Conservation (phyloP, 148 eudicot species). For the Vaccinium macrocarpon region DNA sequence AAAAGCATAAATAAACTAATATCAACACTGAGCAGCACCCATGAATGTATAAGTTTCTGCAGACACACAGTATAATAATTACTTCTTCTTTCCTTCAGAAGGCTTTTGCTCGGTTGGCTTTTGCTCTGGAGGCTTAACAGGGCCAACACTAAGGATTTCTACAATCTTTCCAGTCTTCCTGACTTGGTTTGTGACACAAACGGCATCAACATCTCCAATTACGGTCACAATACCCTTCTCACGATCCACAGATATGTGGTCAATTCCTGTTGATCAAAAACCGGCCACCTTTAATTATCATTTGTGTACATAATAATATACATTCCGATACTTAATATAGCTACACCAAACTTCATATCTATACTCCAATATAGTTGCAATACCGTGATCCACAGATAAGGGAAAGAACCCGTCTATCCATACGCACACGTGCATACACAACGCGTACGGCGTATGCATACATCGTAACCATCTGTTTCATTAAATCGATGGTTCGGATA, state of each 20-base stretch:
- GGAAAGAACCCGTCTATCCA: too few relatives aligned
- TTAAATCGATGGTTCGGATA: too few relatives aligned
- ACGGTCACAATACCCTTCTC: slow-evolving; percentile 29
- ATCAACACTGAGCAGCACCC: background rate
- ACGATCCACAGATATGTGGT: slow-evolving; percentile 21
- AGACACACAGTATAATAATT: background rate
- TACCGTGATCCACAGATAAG: too few relatives aligned
- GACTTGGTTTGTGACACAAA: slow-evolving; percentile 12
- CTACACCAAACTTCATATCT: background rate
- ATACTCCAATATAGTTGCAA: too few relatives aligned
- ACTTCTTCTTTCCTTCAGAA: background rate
- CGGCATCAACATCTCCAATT: slow-evolving; percentile 36
- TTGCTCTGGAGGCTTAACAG: slow-evolving; percentile 13
- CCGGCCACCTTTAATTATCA: background rate
- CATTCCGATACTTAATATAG: background rate
- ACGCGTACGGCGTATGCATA: too few relatives aligned
- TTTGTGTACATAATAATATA: background rate
- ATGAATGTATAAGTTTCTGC: background rate
- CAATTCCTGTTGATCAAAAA: slow-evolving; percentile 17
- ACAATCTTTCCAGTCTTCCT: slow-evolving; percentile 22
- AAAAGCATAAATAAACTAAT: too few relatives aligned
- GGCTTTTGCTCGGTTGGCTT: background rate
- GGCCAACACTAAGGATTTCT: slow-evolving; percentile 30
- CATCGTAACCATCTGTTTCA: too few relatives aligned
- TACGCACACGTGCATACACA: too few relatives aligned